These are phyloP conservation scores for Orbilia quercus DNA, from an alignment of 2,329 filamentous ascomycete species.

Conservation along the genomic window DNA sequence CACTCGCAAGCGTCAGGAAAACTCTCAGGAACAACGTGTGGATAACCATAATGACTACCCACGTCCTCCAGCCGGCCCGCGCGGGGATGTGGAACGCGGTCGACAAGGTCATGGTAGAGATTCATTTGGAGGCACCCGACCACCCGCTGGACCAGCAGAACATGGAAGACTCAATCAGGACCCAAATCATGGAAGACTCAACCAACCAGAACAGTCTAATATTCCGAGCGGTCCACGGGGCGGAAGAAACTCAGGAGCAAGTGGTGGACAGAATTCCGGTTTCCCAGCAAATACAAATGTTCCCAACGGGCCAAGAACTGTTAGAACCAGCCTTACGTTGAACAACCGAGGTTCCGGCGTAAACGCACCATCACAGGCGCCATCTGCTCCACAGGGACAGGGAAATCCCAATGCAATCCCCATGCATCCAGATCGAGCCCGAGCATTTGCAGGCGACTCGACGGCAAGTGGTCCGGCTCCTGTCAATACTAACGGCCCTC, in stretches of 20 bases:
- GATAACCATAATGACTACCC: conserved; percentile 55
- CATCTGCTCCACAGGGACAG: conserved; percentile 13
- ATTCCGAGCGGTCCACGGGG: conserved; percentile 59
- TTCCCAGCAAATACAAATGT: conserved; percentile 49
- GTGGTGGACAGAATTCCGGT: conserved; percentile 29
- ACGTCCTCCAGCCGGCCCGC: conserved; percentile 59
- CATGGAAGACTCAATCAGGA: conserved; percentile 59
- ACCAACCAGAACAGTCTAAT: conserved; percentile 57
- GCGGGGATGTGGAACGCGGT: conserved; percentile 57
- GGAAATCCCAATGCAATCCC: conserved; percentile 33
- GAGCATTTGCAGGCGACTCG: conserved; percentile 30
- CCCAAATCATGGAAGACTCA: conserved; percentile 59
- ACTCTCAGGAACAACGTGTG: conserved; percentile 51
- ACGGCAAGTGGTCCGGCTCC: conserved; percentile 18
- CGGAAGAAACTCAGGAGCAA: conserved; percentile 30
- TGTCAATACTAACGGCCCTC: conserved; percentile 38
- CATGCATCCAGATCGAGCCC: conserved; percentile 52
- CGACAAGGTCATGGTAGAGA: conserved; percentile 48
- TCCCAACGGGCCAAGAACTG: conserved; percentile 58
- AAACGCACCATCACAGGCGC: conserved; percentile 13
- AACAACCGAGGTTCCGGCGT: conserved; percentile 43
- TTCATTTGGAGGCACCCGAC: conserved; percentile 52
- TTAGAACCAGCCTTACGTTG: conserved; percentile 48
- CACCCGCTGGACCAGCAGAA: conserved; percentile 44
- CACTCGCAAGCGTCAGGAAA: conserved; percentile 56